Conservation (phyloP, 2,329 filamentous ascomycete species). For the Fusarium oligoseptatum region DNA sequence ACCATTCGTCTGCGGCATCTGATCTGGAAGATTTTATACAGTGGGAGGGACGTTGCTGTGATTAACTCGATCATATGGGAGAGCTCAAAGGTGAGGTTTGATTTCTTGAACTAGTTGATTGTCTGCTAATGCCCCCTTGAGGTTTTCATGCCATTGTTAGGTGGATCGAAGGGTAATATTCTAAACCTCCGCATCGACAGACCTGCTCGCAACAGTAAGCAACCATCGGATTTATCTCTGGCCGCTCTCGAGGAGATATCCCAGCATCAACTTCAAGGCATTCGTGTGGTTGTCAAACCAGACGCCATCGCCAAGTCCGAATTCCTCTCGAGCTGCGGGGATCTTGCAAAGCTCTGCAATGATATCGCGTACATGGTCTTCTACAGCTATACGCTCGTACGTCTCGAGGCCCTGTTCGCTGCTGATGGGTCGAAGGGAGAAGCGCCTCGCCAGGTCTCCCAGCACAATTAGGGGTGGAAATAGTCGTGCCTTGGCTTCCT, state of each 20-base stretch:
- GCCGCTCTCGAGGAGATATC: not conserved
- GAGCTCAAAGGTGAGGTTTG: slow-evolving; percentile 69
- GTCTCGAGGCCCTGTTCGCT: too few relatives aligned
- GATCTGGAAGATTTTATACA: slow-evolving; percentile 60
- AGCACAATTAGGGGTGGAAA: too few relatives aligned
- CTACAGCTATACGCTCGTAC: too few relatives aligned
- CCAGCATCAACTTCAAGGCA: not conserved
- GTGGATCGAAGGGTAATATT: slow-evolving; percentile 4
- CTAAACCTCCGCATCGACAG: not conserved
- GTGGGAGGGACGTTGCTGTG: slow-evolving; percentile 72
- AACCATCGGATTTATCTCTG: not conserved
- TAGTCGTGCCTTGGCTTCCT: too few relatives aligned
- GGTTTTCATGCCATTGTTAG: slow-evolving; percentile 35
- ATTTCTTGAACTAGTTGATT: too few relatives aligned
- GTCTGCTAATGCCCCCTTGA: slow-evolving; percentile 9
- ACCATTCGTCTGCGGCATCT: slow-evolving; percentile 60
- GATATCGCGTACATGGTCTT: too few relatives aligned
- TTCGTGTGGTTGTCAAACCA: too few relatives aligned
- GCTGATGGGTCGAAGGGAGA: too few relatives aligned
- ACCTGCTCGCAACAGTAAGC: not conserved
- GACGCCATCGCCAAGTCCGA: too few relatives aligned
- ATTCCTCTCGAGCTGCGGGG: too few relatives aligned
- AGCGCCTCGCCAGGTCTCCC: too few relatives aligned
- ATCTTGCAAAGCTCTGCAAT: too few relatives aligned
- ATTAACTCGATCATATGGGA: slow-evolving; percentile 73